Base-by-base conservation (phyloP, 805 yeast species). In the Debaryomyces maramus region DNA sequence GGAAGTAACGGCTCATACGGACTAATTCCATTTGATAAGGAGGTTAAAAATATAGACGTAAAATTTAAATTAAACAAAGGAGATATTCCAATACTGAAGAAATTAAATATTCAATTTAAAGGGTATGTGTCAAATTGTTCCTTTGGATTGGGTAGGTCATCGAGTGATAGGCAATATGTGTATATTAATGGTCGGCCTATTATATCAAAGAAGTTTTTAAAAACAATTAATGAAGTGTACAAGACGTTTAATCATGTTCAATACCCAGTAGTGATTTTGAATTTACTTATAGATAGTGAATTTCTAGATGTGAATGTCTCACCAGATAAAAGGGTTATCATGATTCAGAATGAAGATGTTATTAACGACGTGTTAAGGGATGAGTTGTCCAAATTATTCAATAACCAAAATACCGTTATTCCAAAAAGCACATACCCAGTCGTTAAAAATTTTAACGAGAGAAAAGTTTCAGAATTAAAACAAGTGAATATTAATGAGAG, bases 281-380 rank as follows among this genome's bases (percentile, higher is more conserved):
- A 93, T 58, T 48, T 93, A 15, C 52, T 54, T 10, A 55, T 88
- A 5, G 72, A 75, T 29, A 70, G 85, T 0, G 51, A 55, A 18
- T 65, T 69, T 27, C 44, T 83, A n/a, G 99, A 93, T 61, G 72
- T 93, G 14, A 93, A 93, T 60, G 85, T 93, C 1, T 83, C 96
- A 0, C 98, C 99, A 0, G 97, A 93, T 58, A 93, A 93, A 56
- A 70, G 91, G 38, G 77, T 80, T 2, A 71, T 90, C 2, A 55
- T 86, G 51, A 55, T 89, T 2, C 88, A 83, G 43, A 70, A 80
- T 45, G 97, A 90, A 58, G 56, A 61, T 3, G 57, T 64, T n/a
- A 56, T 90, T 1, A 48, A 85, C 4, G 85, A 81, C 23, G 61
- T 63, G 1, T 46, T 91, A 4, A 68, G 78, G 38, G 75, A 69